Evolutionary conservation across 768 basidiomycete genomes (phyloP).

Genomic region (Russula compacta): DNA sequence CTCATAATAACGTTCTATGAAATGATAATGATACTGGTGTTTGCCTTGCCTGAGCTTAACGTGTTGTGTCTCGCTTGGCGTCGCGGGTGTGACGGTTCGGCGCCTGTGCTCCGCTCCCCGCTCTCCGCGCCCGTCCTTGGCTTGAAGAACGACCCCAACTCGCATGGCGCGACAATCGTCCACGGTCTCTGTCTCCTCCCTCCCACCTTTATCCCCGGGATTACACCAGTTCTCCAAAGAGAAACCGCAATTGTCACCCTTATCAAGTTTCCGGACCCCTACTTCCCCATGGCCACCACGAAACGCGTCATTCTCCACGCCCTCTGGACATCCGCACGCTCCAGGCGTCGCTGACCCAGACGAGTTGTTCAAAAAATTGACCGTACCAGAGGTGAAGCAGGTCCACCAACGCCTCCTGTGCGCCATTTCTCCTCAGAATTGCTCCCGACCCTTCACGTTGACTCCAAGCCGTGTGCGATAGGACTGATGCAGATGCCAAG

Average conservation of each 20-base stretch:
- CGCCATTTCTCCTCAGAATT: constrained; percentile 9
- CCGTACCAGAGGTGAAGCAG: constrained; percentile 61
- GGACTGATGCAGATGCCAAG: constrained; percentile 68
- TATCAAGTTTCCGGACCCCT: constrained; percentile 9
- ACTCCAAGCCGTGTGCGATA: constrained; percentile 5
- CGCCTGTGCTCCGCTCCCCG: not conserved
- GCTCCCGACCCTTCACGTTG: not conserved
- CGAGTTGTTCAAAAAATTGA: constrained; percentile 60
- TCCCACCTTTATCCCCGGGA: constrained; percentile 18
- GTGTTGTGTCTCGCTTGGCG: not conserved
- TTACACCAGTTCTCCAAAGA: constrained; percentile 1
- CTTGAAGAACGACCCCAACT: not conserved
- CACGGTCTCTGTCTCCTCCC: constrained; percentile 27
- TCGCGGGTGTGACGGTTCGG: not conserved
- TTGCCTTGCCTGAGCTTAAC: not conserved
- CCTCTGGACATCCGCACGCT: not conserved
- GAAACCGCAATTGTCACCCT: constrained; percentile 1
- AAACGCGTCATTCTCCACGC: not conserved
- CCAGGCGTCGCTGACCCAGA: constrained; percentile 45
- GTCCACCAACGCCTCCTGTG: constrained; percentile 65
- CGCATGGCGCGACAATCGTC: constrained; percentile 36
- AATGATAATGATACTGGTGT: not conserved
- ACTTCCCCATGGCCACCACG: constrained; percentile 17
- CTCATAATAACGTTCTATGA: not conserved
- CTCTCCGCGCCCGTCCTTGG: not conserved